Evolutionary conservation across 1,139 yeast species (phyloP).

Genomic region (Geotrichum candidum): DNA sequence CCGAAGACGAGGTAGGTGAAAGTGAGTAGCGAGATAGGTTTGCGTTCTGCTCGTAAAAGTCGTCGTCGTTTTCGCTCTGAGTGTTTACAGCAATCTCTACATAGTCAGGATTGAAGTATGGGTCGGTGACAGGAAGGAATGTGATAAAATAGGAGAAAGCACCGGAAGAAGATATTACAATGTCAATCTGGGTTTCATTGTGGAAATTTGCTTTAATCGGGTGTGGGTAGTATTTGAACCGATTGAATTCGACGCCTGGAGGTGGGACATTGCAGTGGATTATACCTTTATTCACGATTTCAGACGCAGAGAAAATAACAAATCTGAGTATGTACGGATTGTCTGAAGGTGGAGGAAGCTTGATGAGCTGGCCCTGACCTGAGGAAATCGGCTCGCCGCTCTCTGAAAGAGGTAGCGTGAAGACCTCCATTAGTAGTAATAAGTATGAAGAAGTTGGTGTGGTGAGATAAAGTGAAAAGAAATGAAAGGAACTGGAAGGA

Average conservation of each 20-base stretch:
- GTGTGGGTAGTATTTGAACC: constrained; percentile 50
- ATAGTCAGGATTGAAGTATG: constrained; percentile 18
- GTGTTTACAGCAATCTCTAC: neutral
- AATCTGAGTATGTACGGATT: constrained; percentile 50
- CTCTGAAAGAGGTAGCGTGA: constrained; percentile 29
- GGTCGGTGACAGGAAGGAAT: constrained; percentile 26
- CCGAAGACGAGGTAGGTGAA: neutral
- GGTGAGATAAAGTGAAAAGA: neutral
- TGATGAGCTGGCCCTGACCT: constrained; percentile 48
- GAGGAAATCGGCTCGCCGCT: constrained; percentile 32
- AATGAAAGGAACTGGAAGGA: neutral
- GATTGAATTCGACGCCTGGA: constrained; percentile 43
- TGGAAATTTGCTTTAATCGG: constrained; percentile 41
- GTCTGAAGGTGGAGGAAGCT: constrained; percentile 47
- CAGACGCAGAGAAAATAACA: constrained; percentile 67
- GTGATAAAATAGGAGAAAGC: constrained; percentile 52
- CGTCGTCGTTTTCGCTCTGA: neutral
- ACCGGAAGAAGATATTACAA: constrained; percentile 70
- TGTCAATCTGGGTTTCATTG: constrained; percentile 51
- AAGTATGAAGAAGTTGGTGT: neutral
- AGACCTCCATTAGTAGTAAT: constrained; percentile 16
- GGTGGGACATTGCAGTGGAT: constrained; percentile 74
- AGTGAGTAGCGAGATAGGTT: neutral
- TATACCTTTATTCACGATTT: constrained; percentile 61
- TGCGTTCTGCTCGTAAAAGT: neutral